A percentile compares a stretch with the other conserved stretches of the same genome.
phyloP scores from a whole-genome alignment of 805 yeast species.

The Candida berthetii region DNA sequence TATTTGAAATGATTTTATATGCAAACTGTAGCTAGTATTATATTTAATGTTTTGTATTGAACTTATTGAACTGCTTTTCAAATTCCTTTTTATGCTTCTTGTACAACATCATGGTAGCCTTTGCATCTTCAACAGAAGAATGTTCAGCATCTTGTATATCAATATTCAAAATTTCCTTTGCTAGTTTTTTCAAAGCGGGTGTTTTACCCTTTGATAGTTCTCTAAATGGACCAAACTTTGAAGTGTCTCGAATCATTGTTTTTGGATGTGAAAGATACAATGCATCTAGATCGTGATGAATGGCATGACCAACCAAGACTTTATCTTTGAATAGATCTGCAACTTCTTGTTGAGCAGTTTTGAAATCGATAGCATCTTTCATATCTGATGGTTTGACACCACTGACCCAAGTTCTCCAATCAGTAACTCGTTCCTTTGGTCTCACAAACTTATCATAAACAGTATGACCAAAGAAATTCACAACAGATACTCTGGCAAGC shows the following conservation, averaged over 20 bases:
- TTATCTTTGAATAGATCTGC: constrained; percentile 45
- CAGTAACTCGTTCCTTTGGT: constrained; percentile 72
- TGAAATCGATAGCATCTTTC: constrained; percentile 59
- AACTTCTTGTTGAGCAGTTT: constrained; percentile 57
- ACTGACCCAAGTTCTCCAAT: constrained; percentile 91
- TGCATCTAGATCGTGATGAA: constrained; percentile 70
- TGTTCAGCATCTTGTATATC: constrained; percentile 74
- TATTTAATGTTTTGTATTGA: not conserved
- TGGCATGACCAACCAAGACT: constrained; percentile 79
- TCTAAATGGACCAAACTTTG: constrained; percentile 53
- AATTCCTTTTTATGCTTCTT: constrained; percentile 56
- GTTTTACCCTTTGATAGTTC: constrained; percentile 58
- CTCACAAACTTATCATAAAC: constrained; percentile 69
- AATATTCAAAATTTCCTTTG: constrained; percentile 46
- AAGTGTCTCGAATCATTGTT: constrained; percentile 64
- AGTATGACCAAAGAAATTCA: constrained; percentile 71
- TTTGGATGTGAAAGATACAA: constrained; percentile 65
- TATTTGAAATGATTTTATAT: too few species aligned
- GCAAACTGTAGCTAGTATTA: too few species aligned
- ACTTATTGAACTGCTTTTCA: constrained; percentile 30
- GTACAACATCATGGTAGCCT: constrained; percentile 80
- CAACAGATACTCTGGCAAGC: constrained; percentile 82
- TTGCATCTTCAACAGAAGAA: constrained; percentile 88
- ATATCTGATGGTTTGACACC: constrained; percentile 73
- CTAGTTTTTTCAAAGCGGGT: constrained; percentile 65